Conservation (phyloP, 192 early-diverging fungal genomes). For the Kickxella alabastrina region DNA sequence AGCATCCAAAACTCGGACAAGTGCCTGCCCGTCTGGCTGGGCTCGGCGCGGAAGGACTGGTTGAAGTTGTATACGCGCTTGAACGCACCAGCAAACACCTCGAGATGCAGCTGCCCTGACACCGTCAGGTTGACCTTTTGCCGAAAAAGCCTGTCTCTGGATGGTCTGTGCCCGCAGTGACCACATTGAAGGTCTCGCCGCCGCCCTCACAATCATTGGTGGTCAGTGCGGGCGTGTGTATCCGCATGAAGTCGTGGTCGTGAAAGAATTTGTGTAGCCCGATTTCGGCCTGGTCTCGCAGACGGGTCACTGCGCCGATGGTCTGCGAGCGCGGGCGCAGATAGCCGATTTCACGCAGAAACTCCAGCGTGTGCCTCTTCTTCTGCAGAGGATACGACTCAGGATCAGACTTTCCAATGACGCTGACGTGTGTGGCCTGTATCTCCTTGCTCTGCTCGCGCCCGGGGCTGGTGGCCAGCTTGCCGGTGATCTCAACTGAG, state of each 20-base stretch:
- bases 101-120: conserved; percentile 82
- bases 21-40: conserved; percentile 74
- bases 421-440: conserved; percentile 42
- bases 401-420: conserved; percentile 33
- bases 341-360: conserved; percentile 73
- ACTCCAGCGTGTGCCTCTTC: conserved; percentile 70
- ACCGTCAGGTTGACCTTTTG: conserved; percentile 74
- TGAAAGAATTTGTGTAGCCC: conserved; percentile 72
- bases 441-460: conserved; percentile 71
- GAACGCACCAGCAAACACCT: conserved; percentile 66
- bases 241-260: conserved; percentile 66
- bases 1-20: conserved; percentile 94
- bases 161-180: conserved; percentile 8
- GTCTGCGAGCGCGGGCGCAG: conserved; percentile 73
- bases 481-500: conserved; percentile 67
- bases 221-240: conserved; percentile 81
- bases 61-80: conserved; percentile 78
- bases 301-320: conserved; percentile 67
- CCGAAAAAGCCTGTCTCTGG: conserved; percentile 64
- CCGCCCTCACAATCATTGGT: conserved; percentile 87
- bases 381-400: conserved; percentile 86
- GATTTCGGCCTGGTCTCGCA: conserved; percentile 62
- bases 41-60: conserved; percentile 82
- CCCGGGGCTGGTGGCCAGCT: conserved; percentile 61
- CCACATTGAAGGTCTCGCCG: conserved; percentile 71